phyloP scores from a whole-genome alignment of 805 yeast genomes.

The Starmerella floris region DNA sequence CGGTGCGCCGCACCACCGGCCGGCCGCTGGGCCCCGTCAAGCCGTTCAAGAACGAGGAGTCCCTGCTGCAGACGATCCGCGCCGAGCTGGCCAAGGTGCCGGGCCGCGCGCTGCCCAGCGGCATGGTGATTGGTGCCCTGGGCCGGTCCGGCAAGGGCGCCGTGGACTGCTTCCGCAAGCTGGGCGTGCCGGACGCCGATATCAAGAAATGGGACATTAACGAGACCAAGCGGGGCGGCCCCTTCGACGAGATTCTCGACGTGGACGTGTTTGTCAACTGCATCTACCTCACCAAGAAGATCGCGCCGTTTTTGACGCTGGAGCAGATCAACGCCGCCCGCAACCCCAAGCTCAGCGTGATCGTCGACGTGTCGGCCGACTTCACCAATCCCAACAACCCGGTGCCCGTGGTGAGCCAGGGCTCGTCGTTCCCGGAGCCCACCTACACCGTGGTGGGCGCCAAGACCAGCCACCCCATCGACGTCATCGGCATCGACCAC shows the following conservation, averaged over 20 bases:
- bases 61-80: conserved; percentile 59
- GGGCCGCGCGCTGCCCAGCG: conserved; percentile 46
- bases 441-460: conserved; percentile 67
- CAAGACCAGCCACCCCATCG: conserved; percentile 66
- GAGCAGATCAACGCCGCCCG: conserved; percentile 47
- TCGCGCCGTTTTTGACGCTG: conserved; percentile 74
- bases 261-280: conserved; percentile 91
- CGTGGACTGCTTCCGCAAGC: conserved; percentile 61
- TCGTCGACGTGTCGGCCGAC: conserved; percentile 97
- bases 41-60: conserved; percentile 72
- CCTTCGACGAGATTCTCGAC: conserved; percentile 79
- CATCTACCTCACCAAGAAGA: conserved; percentile 84
- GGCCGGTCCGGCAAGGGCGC: conserved; percentile 99
- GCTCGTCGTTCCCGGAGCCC: conserved; percentile 84
- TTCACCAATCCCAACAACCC: conserved; percentile 98
- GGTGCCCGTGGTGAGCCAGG: conserved; percentile 79
- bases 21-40: conserved; percentile 65
- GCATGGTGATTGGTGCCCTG: conserved; percentile 86
- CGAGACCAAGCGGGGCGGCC: conserved; percentile 95
- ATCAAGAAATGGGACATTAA: conserved; percentile 91
- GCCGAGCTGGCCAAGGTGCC: conserved; percentile 41
- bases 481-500: conserved; percentile 92
- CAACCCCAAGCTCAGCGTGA: conserved; percentile 67
- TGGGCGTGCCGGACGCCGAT: conserved; percentile 76
- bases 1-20: conserved; percentile 57